A percentile compares a stretch with the other conserved stretches of the same genome.
phyloP scores from a whole-genome alignment of 169 alveolate genomes.

The Plasmodium vinckei region DNA sequence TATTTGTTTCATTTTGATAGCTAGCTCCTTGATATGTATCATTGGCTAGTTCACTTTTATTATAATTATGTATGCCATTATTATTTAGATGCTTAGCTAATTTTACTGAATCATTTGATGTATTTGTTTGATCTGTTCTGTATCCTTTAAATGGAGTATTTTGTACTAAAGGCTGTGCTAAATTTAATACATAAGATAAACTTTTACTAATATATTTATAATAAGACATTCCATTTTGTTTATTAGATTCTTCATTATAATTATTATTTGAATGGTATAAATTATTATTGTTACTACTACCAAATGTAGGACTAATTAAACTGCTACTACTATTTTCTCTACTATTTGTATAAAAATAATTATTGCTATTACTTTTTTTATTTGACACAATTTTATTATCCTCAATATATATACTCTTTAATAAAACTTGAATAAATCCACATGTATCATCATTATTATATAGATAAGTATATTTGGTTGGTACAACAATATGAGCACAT shows the following conservation, averaged over 20 bases:
- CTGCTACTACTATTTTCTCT: background rate
- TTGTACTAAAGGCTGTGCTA: conserved; percentile 62
- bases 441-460: conserved; percentile 73
- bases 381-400: conserved; percentile 12
- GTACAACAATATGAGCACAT: conserved; percentile 84
- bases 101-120: background rate
- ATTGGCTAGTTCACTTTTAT: background rate
- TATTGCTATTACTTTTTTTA: conserved; percentile 15
- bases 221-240: conserved; percentile 56
- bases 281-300: conserved; percentile 11
- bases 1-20: background rate
- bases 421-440: conserved; percentile 70
- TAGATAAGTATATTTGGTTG: conserved; percentile 72
- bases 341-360: background rate
- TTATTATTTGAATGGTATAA: background rate
- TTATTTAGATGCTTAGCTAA: background rate
- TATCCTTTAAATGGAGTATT: conserved; percentile 20
- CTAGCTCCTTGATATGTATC: background rate
- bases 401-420: conserved; percentile 57
- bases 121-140: conserved; percentile 3
- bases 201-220: conserved; percentile 70
- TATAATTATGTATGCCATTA: background rate
- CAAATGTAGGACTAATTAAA: background rate
- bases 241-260: conserved; percentile 15
- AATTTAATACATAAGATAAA: conserved; percentile 51